Evolutionary conservation across 1,284 basidiomycete species (phyloP), one percentile per base, ranked within the genome.

Genomic region (Stereum hirsutum): DNA sequence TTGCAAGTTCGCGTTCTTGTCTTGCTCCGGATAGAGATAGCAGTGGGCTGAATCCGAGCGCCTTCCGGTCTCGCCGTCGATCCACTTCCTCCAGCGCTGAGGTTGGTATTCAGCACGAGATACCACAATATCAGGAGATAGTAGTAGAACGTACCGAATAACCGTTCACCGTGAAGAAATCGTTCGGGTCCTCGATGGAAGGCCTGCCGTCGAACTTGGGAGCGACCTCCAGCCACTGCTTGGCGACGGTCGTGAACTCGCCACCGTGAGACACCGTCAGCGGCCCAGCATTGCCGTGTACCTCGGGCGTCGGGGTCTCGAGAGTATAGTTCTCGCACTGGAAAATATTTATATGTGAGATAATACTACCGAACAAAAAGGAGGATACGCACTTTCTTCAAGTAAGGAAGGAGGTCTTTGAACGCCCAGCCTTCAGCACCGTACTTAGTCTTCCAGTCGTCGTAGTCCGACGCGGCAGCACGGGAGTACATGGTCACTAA

Each of bases 391-490:
- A 74, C 76, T 63, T 77, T 74, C 47, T 62, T 68, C 23, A 78
- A 49, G 3, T 77, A 55, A 0, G 78, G 74, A 17, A 78, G 63
- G 8, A 78, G 52, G 33, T 70, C 57, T 26, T 62, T 61, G 0
- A 71, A 70, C 11, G 71, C 64, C 77, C 77, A 80, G 1, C 76
- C 77, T n/a, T 62, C 56, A 48, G 79, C 78, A 0, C 63, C 62
- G 20, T 73, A 57, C 2, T 60, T 49, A 0, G 42, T 60, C 46
- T 69, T 66, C 76, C 76, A 78, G 41, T 69, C 74, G 39, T 78
- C 72, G 42, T 70, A 78, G 51, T 79, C 77, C 0, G 76, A 77
- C 5, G 72, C 67, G 11, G 69, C 58, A 0, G 70, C 69, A 8
- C 78, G 69, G 6, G 65, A 71, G 44, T 80, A 80, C 55, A 72